Evolutionary conservation across 768 basidiomycete genomes (phyloP).

Genomic region (Podaxis mareebaensis): DNA sequence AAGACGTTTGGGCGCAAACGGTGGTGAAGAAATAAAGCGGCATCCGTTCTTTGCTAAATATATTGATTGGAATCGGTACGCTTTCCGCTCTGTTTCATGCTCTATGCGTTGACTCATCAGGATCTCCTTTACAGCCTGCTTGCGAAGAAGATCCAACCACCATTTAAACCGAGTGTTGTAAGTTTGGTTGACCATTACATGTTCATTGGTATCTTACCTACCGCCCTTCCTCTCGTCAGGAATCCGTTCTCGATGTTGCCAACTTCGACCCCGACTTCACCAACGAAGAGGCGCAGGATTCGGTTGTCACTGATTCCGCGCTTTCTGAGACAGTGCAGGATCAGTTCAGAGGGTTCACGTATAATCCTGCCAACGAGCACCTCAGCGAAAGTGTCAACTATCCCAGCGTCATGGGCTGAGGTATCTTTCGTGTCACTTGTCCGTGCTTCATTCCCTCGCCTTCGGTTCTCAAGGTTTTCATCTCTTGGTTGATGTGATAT

Average conservation of each 20-base stretch:
- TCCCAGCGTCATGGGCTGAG: conserved; percentile 37
- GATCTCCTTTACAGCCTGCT: conserved; percentile 50
- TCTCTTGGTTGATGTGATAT: neutral
- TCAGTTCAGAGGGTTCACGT: conserved; percentile 91
- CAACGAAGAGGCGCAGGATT: conserved; percentile 91
- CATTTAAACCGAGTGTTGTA: conserved; percentile 96
- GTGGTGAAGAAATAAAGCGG: conserved; percentile 93
- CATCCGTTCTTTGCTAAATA: conserved; percentile 95
- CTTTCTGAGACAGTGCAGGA: conserved; percentile 96
- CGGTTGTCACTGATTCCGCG: conserved; percentile 91
- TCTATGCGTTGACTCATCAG: neutral
- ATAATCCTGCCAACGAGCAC: conserved; percentile 83
- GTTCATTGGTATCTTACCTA: neutral
- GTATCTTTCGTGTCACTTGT: neutral
- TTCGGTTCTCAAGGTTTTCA: neutral
- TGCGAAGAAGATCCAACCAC: conserved; percentile 94
- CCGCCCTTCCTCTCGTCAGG: conserved; percentile 38
- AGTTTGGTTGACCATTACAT: conserved; percentile 29
- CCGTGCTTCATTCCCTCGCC: neutral
- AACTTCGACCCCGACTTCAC: conserved; percentile 99
- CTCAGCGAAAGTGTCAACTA: conserved; percentile 84
- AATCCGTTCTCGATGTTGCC: conserved; percentile 91
- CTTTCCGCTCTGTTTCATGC: conserved; percentile 9
- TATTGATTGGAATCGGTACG: conserved; percentile 85
- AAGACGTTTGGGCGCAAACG: conserved; percentile 85